A percentile compares a stretch with the other conserved stretches of the same genome.
Evolutionary conservation across 75 land plant genomes (phyloP).

Genomic region (Cunninghamia lanceolata): DNA sequence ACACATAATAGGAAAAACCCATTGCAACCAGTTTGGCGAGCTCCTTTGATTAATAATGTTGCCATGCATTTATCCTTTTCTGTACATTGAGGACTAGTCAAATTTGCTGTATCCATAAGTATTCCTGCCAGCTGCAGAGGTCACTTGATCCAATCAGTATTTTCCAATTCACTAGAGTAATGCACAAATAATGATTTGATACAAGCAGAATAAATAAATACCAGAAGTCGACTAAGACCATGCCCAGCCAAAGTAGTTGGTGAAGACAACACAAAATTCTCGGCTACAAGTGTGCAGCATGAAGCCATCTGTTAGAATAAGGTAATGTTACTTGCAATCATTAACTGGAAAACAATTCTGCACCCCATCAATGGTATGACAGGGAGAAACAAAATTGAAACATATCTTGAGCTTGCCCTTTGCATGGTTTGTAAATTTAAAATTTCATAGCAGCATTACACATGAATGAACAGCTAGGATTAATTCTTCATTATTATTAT

Average conservation of each 20-base stretch:
- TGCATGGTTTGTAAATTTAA: not conserved
- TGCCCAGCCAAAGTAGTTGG: slow-evolving; percentile 39
- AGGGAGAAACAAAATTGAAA: not conserved
- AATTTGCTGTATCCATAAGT: slow-evolving; percentile 51
- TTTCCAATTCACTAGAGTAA: not conserved
- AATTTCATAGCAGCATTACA: not conserved
- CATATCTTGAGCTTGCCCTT: not conserved
- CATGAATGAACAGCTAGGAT: not conserved
- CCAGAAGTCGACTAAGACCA: slow-evolving; percentile 54
- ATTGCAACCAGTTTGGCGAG: slow-evolving; percentile 50
- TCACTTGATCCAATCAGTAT: not conserved
- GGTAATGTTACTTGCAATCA: not conserved
- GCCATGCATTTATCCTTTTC: slow-evolving; percentile 46
- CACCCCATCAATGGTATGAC: not conserved
- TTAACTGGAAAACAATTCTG: not conserved
- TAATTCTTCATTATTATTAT: not conserved
- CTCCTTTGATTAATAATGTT: slow-evolving; percentile 50
- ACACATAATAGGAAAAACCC: slow-evolving; percentile 49
- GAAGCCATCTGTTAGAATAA: slow-evolving; percentile 35
- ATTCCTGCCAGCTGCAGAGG: slow-evolving; percentile 56
- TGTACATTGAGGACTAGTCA: slow-evolving; percentile 32
- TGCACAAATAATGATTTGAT: not conserved
- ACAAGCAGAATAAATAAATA: slow-evolving; percentile 11
- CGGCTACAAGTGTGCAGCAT: slow-evolving; percentile 46
- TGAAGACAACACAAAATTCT: slow-evolving; percentile 32